Percentiles rank a stretch among this genome's conserved stretches.
phyloP scores from a whole-genome alignment of 805 yeast species.

The Saturnispora hagleri region DNA sequence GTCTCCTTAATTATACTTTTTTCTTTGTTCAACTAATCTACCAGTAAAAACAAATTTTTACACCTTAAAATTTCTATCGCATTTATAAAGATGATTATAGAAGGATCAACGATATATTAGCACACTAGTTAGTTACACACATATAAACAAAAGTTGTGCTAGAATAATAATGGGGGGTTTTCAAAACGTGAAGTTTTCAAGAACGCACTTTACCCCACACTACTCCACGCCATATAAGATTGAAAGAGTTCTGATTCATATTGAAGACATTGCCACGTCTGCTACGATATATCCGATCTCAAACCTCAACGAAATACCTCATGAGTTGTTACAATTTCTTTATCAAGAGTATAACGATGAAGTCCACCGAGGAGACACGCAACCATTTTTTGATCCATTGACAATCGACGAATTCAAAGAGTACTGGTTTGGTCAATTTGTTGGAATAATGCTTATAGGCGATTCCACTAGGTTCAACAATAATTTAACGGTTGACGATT shows the following conservation, averaged over 20 bases:
- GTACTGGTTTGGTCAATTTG: constrained; percentile 83
- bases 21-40: not conserved
- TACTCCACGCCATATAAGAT: constrained; percentile 26
- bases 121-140: not conserved
- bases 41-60: not conserved
- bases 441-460: constrained; percentile 74
- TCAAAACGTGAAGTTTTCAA: constrained; percentile 23
- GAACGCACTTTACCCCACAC: constrained; percentile 26
- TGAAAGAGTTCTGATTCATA: constrained; percentile 63
- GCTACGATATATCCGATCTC: constrained; percentile 88
- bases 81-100: not conserved
- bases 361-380: constrained; percentile 78
- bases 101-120: not conserved
- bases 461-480: constrained; percentile 43
- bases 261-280: constrained; percentile 83
- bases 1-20: not conserved
- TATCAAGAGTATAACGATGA: constrained; percentile 93
- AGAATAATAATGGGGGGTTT: constrained; percentile 23
- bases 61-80: not conserved
- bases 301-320: constrained; percentile 59
- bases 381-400: constrained; percentile 75
- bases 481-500: constrained; percentile 41
- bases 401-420: constrained; percentile 67
- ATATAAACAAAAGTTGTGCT: not conserved
- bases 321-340: constrained; percentile 66